phyloP scores from a whole-genome alignment of 768 basidiomycete species.

The Rhodosporidiobolus odoratus region DNA sequence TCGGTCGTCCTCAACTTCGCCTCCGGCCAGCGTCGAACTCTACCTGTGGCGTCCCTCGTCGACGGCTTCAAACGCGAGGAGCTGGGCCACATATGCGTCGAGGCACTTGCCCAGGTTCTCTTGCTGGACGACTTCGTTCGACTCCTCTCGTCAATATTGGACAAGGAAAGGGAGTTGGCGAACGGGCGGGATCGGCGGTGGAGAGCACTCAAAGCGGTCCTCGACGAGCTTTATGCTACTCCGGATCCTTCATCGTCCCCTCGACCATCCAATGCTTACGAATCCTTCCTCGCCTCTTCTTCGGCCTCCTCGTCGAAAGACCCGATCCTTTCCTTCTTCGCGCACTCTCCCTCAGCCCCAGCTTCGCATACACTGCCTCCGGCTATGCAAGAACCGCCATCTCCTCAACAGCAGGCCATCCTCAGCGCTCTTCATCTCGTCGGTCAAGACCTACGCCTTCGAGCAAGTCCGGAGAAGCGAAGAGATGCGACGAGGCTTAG shows the following conservation, averaged over 20 bases:
- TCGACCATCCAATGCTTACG: not conserved
- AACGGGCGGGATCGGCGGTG: constrained; percentile 56
- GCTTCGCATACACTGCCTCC: too few relatives aligned
- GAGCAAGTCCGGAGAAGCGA: not conserved
- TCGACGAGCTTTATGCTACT: not conserved
- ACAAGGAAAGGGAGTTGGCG: constrained; percentile 57
- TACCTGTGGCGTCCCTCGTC: not conserved
- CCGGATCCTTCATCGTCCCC: not conserved
- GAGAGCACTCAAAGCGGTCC: constrained; percentile 50
- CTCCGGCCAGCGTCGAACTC: too few relatives aligned
- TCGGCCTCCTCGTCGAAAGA: not conserved
- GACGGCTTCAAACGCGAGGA: constrained; percentile 3
- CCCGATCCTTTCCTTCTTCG: not conserved
- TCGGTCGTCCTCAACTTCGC: not conserved
- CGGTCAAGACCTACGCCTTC: not conserved
- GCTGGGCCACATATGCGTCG: constrained; percentile 59
- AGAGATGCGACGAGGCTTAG: too few relatives aligned
- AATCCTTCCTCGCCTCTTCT: not conserved
- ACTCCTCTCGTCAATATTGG: constrained; percentile 58
- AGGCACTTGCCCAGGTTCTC: constrained; percentile 60
- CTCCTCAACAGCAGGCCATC: constrained; percentile 68
- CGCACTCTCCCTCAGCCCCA: too few relatives aligned
- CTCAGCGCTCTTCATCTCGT: constrained; percentile 62
- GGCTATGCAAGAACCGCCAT: not conserved
- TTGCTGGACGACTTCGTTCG: constrained; percentile 57